phyloP scores from a whole-genome alignment of 228 moss, liverwort and hornwort species.

The Sphagnum magellanicum region DNA sequence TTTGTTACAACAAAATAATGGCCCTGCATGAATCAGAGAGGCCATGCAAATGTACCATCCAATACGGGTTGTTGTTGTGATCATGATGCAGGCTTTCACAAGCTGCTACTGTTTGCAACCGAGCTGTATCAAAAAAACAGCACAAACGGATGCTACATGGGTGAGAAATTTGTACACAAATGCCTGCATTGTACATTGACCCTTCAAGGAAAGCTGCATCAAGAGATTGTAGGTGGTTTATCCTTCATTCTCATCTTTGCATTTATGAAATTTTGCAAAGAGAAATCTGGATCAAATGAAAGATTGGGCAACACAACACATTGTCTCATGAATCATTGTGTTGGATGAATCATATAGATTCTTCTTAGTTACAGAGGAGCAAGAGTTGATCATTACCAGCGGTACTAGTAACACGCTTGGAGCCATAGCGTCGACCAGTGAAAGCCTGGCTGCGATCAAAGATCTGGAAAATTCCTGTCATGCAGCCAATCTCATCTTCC shows the following conservation, averaged over 20 bases:
- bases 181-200: not conserved
- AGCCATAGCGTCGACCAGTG: slow-evolving; percentile 57
- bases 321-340: too few species aligned
- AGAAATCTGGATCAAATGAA: too few species aligned
- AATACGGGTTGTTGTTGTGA: slow-evolving; percentile 27
- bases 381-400: slow-evolving; percentile 17
- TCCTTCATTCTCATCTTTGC: too few species aligned
- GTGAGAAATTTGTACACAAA: not conserved
- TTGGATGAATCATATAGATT: too few species aligned
- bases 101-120: slow-evolving; percentile 7
- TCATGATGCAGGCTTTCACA: slow-evolving; percentile 55
- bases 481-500: slow-evolving; percentile 62
- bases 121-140: not conserved
- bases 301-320: too few species aligned
- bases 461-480: slow-evolving; percentile 68
- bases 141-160: slow-evolving; percentile 13
- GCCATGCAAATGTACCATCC: slow-evolving; percentile 22
- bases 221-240: too few species aligned
- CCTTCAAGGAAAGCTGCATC: too few species aligned
- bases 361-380: too few species aligned
- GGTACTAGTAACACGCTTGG: slow-evolving; percentile 55
- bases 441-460: slow-evolving; percentile 46
- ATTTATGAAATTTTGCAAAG: too few species aligned
- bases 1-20: too few species aligned
- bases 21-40: too few species aligned